Percentiles rank a stretch among this genome's conserved stretches.
Evolutionary conservation across 352 stramenopile genomes (phyloP).

Genomic region (Phytophthora syringae): DNA sequence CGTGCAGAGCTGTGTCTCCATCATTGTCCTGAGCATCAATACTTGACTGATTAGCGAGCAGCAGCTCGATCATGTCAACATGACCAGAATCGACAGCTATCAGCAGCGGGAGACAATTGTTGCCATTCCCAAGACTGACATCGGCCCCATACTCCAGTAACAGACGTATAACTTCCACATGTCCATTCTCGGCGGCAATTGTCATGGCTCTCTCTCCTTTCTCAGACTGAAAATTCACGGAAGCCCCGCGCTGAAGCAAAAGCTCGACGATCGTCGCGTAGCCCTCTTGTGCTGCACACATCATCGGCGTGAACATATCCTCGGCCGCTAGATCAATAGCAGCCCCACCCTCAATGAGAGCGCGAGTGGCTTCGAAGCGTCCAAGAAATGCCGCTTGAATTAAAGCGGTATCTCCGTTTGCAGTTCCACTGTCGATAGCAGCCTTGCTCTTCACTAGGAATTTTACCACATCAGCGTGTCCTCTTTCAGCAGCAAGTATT

Average conservation of each 20-base stretch:
- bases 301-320: constrained; percentile 3
- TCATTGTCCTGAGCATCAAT: constrained; percentile 6
- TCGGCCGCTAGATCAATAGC: not conserved
- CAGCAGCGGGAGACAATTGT: not conserved
- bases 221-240: not conserved
- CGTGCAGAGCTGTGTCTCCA: constrained; percentile 2
- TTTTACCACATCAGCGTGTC: not conserved
- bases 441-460: not conserved
- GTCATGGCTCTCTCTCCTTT: not conserved
- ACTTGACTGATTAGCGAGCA: not conserved
- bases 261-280: not conserved
- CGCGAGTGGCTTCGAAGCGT: not conserved
- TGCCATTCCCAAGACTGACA: not conserved
- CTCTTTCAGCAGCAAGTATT: not conserved
- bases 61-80: not conserved
- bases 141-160: not conserved
- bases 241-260: constrained; percentile 4
- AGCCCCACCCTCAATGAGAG: not conserved
- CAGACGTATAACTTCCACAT: constrained; percentile 3
- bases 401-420: constrained; percentile 3
- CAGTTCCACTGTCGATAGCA: not conserved
- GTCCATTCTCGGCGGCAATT: not conserved
- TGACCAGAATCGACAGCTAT: not conserved
- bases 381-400: constrained; percentile 1
- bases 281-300: constrained; percentile 9